phyloP scores from a whole-genome alignment of 2,329 filamentous ascomycete genomes.

The Fusarium armeniacum region DNA sequence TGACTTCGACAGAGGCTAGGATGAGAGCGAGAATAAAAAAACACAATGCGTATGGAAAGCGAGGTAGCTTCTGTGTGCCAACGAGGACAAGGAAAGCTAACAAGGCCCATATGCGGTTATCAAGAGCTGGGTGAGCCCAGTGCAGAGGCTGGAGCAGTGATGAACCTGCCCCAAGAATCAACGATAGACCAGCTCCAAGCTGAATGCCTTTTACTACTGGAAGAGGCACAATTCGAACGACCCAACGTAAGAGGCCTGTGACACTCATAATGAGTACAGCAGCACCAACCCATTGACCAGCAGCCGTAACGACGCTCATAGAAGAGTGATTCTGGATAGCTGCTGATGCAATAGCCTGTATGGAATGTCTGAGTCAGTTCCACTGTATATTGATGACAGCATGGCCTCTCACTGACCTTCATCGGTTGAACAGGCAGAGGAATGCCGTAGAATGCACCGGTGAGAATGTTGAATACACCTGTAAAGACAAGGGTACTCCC shows the following conservation, averaged over 20 bases:
- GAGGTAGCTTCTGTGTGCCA: constrained; percentile 73
- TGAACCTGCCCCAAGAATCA: constrained; percentile 82
- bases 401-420: constrained; percentile 63
- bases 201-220: constrained; percentile 96
- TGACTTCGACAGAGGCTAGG: constrained; percentile 67
- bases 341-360: constrained; percentile 86
- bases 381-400: background rate
- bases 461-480: constrained; percentile 87
- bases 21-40: constrained; percentile 78
- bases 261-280: constrained; percentile 82
- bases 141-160: constrained; percentile 75
- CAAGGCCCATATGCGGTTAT: constrained; percentile 85
- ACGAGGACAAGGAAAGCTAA: constrained; percentile 80
- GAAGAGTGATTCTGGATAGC: constrained; percentile 75
- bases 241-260: constrained; percentile 82
- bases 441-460: constrained; percentile 86
- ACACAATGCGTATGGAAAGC: constrained; percentile 82
- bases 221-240: constrained; percentile 81
- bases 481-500: constrained; percentile 89
- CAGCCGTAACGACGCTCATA: constrained; percentile 78
- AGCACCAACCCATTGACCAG: constrained; percentile 78
- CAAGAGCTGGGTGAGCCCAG: constrained; percentile 77
- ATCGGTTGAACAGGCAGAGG: constrained; percentile 93
- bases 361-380: constrained; percentile 2
- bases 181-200: constrained; percentile 87